Percentiles rank a stretch among this genome's conserved stretches.
phyloP scores from a whole-genome alignment of 176 grass and related monocot species.

The Triticum turgidum region DNA sequence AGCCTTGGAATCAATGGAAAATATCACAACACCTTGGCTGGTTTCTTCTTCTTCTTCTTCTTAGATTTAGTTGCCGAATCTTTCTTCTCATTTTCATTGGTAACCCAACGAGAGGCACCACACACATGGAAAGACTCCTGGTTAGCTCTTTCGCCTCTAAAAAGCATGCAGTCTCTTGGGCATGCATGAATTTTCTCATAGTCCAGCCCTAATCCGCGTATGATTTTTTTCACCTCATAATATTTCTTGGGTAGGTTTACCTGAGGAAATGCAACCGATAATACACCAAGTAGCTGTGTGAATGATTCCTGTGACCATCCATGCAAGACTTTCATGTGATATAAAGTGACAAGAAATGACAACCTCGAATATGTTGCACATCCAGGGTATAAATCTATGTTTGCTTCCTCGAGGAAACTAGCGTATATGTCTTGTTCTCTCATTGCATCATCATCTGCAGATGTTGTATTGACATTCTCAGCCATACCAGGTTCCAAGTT shows the following conservation, averaged over 20 bases:
- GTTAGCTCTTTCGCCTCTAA: background rate
- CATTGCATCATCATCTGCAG: background rate
- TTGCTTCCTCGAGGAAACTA: background rate
- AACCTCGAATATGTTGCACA: slow-evolving; percentile 1
- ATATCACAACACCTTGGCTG: slow-evolving; percentile 33
- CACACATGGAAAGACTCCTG: slow-evolving; percentile 5
- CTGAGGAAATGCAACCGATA: background rate
- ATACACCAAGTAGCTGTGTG: background rate
- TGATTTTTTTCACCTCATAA: slow-evolving; percentile 31
- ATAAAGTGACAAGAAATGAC: background rate
- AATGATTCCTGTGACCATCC: slow-evolving; percentile 15
- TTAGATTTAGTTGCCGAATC: background rate
- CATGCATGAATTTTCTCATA: slow-evolving; percentile 42
- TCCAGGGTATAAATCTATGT: background rate
- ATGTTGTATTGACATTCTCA: background rate
- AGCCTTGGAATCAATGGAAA: slow-evolving; percentile 33
- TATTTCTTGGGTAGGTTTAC: slow-evolving; percentile 4
- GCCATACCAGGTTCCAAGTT: background rate
- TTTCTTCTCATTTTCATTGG: background rate
- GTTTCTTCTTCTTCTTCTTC: slow-evolving; percentile 14
- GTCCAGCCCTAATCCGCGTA: background rate
- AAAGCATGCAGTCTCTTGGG: slow-evolving; percentile 21
- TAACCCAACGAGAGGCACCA: background rate
- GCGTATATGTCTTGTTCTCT: background rate
- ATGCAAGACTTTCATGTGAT: slow-evolving; percentile 20